Evolutionary conservation across 306 rosid genomes (phyloP).

Genomic region (Abrus pulchellus): DNA sequence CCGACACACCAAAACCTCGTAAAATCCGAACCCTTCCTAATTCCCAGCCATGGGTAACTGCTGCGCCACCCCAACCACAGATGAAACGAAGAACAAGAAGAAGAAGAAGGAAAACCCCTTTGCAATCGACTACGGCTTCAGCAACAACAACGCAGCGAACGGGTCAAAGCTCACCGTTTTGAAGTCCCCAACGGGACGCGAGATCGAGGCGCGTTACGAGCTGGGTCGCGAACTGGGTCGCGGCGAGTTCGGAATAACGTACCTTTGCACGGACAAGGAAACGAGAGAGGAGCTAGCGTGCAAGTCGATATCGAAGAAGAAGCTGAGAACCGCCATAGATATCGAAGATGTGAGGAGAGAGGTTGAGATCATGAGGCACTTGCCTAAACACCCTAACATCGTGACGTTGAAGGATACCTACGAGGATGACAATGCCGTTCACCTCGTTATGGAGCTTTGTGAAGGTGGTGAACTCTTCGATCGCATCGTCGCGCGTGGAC

Average conservation of each 20-base stretch:
- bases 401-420: slow-evolving; percentile 83
- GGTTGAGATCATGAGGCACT: slow-evolving; percentile 89
- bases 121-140: slow-evolving; percentile 54
- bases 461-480: slow-evolving; percentile 97
- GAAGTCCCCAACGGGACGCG: slow-evolving; percentile 74
- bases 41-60: slow-evolving; percentile 77
- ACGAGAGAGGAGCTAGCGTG: slow-evolving; percentile 70
- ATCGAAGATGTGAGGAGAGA: slow-evolving; percentile 92
- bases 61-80: slow-evolving; percentile 63
- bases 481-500: slow-evolving; percentile 92
- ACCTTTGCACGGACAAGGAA: slow-evolving; percentile 77
- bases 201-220: slow-evolving; percentile 72
- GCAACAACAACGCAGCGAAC: not conserved
- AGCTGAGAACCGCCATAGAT: slow-evolving; percentile 81
- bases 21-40: not conserved
- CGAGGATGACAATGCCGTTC: slow-evolving; percentile 89
- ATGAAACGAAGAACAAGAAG: slow-evolving; percentile 50
- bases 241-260: slow-evolving; percentile 93
- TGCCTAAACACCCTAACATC: slow-evolving; percentile 74
- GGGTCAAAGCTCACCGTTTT: slow-evolving; percentile 61
- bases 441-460: slow-evolving; percentile 98
- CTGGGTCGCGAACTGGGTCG: slow-evolving; percentile 92
- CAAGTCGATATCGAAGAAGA: slow-evolving; percentile 92
- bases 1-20: not conserved
- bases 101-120: slow-evolving; percentile 73